These are phyloP conservation scores for Phytomonas serpens DNA, from an alignment of 208 protist genomes.

Conservation along the genomic window DNA sequence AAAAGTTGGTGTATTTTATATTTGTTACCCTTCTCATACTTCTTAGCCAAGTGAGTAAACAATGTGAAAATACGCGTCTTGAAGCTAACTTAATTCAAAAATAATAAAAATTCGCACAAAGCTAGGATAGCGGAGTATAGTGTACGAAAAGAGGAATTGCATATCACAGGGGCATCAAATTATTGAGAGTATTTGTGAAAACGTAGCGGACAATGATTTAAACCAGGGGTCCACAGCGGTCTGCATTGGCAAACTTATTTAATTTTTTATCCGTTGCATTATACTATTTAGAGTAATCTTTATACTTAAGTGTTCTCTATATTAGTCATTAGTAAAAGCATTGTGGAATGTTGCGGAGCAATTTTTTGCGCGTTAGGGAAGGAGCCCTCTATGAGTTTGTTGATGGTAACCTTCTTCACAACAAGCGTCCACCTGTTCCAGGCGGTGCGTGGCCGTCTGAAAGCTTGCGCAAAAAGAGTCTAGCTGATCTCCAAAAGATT, in stretches of 20 bases:
- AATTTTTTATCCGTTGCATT: background rate
- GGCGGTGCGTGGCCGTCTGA: constrained; percentile 83
- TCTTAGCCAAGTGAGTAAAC: background rate
- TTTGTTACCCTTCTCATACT: background rate
- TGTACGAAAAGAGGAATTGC: background rate
- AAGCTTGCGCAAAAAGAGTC: constrained; percentile 78
- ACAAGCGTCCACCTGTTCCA: constrained; percentile 76
- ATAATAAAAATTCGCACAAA: background rate
- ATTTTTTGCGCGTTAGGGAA: constrained; percentile 23
- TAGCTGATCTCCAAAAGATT: constrained; percentile 89
- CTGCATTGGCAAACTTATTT: background rate
- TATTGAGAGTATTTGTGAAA: background rate
- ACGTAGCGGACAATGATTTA: background rate
- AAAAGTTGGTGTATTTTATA: background rate
- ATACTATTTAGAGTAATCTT: background rate
- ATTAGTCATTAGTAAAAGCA: background rate
- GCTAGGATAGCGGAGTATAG: background rate
- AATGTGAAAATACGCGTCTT: background rate
- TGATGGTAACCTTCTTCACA: constrained; percentile 83
- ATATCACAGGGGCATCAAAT: background rate
- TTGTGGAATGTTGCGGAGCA: constrained; percentile 22
- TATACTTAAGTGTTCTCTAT: background rate
- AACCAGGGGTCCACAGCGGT: background rate
- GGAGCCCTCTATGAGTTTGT: constrained; percentile 88
- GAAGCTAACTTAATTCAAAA: background rate